Evolutionary conservation across 768 basidiomycete genomes (phyloP).

Genomic region (Pisolithus microcarpus): DNA sequence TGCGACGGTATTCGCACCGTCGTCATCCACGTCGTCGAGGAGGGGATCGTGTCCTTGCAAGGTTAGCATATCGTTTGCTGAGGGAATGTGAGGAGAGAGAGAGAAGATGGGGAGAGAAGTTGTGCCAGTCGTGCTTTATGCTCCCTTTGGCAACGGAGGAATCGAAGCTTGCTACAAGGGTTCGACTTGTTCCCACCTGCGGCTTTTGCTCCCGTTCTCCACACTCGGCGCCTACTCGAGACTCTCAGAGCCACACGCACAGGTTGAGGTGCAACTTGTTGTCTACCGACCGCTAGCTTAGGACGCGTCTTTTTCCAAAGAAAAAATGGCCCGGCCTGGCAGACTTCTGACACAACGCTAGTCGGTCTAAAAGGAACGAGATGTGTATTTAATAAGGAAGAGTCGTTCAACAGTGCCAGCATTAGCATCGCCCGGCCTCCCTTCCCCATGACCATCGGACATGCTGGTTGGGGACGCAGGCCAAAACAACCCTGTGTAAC

Average conservation of each 20-base stretch:
- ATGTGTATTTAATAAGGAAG: not conserved
- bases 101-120: conserved; percentile 12
- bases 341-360: not conserved
- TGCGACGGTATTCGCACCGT: conserved; percentile 20
- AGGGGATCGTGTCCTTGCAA: conserved; percentile 22
- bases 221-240: conserved; percentile 8
- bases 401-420: no score
- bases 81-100: not conserved
- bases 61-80: conserved; percentile 16
- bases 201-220: conserved; percentile 6
- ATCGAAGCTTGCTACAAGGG: conserved; percentile 17
- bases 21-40: conserved; percentile 28
- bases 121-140: conserved; percentile 25
- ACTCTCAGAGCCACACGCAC: no score
- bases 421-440: no score
- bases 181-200: conserved; percentile 22
- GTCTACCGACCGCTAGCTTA: no score
- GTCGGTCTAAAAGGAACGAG: not conserved
- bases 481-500: not conserved
- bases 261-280: not conserved
- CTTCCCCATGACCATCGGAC: not conserved
- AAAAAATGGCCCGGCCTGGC: not conserved
- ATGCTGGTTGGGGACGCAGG: not conserved
- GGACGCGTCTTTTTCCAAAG: no score
- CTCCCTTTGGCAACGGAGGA: conserved; percentile 30